Conservation (phyloP, 2,329 filamentous ascomycete genomes). For the Pseudogymnoascus sp. region DNA sequence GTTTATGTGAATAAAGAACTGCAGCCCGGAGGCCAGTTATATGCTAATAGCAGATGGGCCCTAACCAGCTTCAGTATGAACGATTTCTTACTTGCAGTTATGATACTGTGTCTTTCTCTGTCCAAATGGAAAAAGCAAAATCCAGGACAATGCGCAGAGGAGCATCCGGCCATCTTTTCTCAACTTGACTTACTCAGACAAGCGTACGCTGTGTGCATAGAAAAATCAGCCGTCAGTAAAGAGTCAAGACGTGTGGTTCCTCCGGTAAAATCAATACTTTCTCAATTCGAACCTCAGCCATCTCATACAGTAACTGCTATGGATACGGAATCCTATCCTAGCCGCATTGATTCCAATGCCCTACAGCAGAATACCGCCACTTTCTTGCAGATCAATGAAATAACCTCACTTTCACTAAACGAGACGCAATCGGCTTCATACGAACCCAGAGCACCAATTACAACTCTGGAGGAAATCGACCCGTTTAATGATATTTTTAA, state of each 20-base stretch:
- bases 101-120: slow-evolving; percentile 23
- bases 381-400: not conserved
- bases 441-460: slow-evolving; percentile 8
- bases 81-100: slow-evolving; percentile 25
- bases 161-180: slow-evolving; percentile 1
- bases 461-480: slow-evolving; percentile 18
- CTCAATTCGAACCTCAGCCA: not conserved
- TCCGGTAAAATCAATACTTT: not conserved
- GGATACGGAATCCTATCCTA: slow-evolving; percentile 15
- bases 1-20: slow-evolving; percentile 25
- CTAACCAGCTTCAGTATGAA: slow-evolving; percentile 24
- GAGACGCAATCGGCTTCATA: slow-evolving; percentile 10
- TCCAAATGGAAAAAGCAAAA: slow-evolving; percentile 16
- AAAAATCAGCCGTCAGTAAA: slow-evolving; percentile 14
- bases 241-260: slow-evolving; percentile 15
- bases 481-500: slow-evolving; percentile 20
- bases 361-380: not conserved
- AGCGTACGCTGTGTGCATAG: slow-evolving; percentile 14
- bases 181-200: slow-evolving; percentile 7
- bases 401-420: not conserved
- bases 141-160: not conserved
- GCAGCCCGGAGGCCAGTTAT: slow-evolving; percentile 21
- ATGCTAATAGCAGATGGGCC: slow-evolving; percentile 21
- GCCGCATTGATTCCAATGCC: not conserved
- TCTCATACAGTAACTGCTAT: slow-evolving; percentile 17